Percentiles rank a stretch among this genome's conserved stretches.
phyloP scores from a whole-genome alignment of 352 stramenopile genomes.

The Thraustotheca clavata region DNA sequence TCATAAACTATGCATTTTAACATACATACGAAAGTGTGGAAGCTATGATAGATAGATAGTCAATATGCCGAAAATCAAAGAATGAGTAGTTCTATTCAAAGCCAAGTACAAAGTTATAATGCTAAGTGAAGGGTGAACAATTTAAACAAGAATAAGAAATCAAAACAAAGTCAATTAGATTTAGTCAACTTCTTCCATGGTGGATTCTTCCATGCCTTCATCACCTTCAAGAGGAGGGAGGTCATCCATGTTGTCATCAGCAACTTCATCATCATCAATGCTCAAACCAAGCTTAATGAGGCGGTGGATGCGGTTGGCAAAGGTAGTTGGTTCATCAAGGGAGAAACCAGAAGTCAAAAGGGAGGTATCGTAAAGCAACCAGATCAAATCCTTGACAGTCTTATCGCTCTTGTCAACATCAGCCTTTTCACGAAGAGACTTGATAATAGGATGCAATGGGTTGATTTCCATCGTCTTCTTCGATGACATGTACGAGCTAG shows the following conservation, averaged over 20 bases:
- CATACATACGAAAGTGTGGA: too few relatives aligned
- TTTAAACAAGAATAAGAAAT: too few relatives aligned
- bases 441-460: constrained; percentile 98
- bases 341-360: constrained; percentile 98
- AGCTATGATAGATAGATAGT: too few relatives aligned
- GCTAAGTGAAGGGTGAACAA: too few relatives aligned
- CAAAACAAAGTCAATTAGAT: constrained; percentile 2
- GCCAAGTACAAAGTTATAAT: too few relatives aligned
- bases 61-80: too few relatives aligned
- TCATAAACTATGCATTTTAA: background rate
- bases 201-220: constrained; percentile 93
- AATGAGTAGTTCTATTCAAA: too few relatives aligned
- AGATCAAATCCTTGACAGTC: constrained; percentile 99
- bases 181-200: constrained; percentile 99
- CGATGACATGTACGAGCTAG: constrained; percentile 97
- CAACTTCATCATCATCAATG: constrained; percentile 98
- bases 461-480: constrained; percentile 99
- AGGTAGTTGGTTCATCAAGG: constrained; percentile 98
- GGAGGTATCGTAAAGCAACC: constrained; percentile 98
- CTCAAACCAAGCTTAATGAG: constrained; percentile 98
- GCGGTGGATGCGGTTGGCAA: constrained; percentile 98
- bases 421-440: constrained; percentile 96
- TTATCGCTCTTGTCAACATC: constrained; percentile 98
- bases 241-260: constrained; percentile 93
- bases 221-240: constrained; percentile 93